These are phyloP conservation scores for Daldinia grandis DNA, from an alignment of 495 filamentous ascomycete species.

Conservation along the genomic window DNA sequence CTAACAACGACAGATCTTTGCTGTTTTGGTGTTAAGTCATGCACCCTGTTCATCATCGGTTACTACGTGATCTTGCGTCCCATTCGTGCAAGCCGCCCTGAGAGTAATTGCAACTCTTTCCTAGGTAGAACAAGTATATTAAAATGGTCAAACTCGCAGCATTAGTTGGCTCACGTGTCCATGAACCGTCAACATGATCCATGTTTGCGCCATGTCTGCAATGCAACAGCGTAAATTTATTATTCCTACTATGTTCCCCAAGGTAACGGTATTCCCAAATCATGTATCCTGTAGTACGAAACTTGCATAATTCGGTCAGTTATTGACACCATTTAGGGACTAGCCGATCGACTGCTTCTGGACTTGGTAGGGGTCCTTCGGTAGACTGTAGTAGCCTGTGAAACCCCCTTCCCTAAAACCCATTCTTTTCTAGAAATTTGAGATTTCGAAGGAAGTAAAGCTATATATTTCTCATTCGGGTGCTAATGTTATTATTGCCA, in stretches of 20 bases:
- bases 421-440: background rate
- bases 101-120: background rate
- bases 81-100: background rate
- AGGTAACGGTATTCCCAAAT: constrained; percentile 21
- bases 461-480: background rate
- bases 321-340: background rate
- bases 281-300: background rate
- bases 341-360: background rate
- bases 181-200: constrained; percentile 6
- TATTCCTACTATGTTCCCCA: constrained; percentile 1
- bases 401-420: background rate
- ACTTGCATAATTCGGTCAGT: constrained; percentile 10
- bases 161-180: constrained; percentile 18
- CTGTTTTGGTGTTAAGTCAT: background rate
- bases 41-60: background rate
- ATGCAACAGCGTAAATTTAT: background rate
- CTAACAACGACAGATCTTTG: background rate
- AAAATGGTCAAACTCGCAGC: constrained; percentile 6
- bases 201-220: constrained; percentile 11
- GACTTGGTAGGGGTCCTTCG: background rate
- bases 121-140: constrained; percentile 5
- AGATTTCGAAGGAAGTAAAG: background rate
- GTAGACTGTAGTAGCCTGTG: background rate
- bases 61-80: background rate
- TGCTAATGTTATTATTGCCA: background rate